These are phyloP conservation scores for Aspergillus chevalieri DNA, from an alignment of 2,329 filamentous ascomycete genomes.

Conservation along the genomic window DNA sequence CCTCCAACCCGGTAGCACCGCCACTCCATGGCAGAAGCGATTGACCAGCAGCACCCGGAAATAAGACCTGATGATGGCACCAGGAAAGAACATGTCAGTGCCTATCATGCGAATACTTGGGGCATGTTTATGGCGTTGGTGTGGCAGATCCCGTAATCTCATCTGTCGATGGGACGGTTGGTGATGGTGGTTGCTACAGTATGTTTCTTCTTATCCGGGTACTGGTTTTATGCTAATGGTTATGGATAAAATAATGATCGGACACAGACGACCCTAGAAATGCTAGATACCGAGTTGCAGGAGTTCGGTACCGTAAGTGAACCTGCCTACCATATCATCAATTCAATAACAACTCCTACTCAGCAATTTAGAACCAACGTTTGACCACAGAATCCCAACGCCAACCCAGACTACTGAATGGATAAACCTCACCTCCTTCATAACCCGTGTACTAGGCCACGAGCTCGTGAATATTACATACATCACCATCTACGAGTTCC, in stretches of 20 bases:
- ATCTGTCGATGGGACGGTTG: constrained; percentile 4
- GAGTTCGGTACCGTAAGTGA: constrained; percentile 7
- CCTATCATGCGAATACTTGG: constrained; percentile 7
- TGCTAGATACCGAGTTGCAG: constrained; percentile 6
- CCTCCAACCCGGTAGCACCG: not conserved
- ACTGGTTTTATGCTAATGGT: constrained; percentile 1
- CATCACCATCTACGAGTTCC: constrained; percentile 7
- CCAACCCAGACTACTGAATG: not conserved
- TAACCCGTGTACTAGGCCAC: constrained; percentile 3
- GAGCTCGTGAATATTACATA: not conserved
- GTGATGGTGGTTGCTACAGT: constrained; percentile 1
- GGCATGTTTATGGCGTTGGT: not conserved
- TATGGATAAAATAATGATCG: no score
- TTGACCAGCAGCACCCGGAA: not conserved
- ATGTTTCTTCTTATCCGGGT: not conserved
- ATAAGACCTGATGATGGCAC: not conserved
- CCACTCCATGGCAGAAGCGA: constrained; percentile 1
- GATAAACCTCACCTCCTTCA: constrained; percentile 8
- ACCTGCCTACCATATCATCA: no score
- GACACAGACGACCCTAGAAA: constrained; percentile 5
- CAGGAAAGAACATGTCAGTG: not conserved
- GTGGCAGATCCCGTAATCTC: constrained; percentile 6
- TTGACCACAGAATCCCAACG: no score
- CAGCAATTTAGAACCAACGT: no score
- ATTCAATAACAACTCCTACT: no score